These are phyloP conservation scores for Yamadazyma trypodendri DNA, from an alignment of 1,139 yeast species.

Conservation along the genomic window DNA sequence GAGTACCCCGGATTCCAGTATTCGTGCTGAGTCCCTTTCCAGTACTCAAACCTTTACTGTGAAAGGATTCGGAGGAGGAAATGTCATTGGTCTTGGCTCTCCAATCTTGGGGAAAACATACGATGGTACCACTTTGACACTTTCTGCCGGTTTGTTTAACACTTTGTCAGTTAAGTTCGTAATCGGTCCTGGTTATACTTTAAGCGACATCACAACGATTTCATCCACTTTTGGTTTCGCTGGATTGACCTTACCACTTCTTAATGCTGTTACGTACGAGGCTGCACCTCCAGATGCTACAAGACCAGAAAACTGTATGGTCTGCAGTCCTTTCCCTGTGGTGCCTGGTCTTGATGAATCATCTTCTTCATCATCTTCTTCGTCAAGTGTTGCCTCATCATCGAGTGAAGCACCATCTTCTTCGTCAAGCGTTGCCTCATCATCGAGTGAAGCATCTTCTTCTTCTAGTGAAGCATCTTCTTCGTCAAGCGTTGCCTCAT, in stretches of 20 bases:
- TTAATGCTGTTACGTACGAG: slow-evolving; percentile 16
- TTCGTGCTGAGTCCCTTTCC: slow-evolving; percentile 20
- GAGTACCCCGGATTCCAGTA: slow-evolving; percentile 17
- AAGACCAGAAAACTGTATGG: slow-evolving; percentile 12
- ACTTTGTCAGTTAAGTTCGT: slow-evolving; percentile 14
- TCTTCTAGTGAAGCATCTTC: slow-evolving; percentile 4
- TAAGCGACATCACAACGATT: too few species aligned
- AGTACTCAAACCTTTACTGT: slow-evolving; percentile 24
- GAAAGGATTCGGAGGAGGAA: slow-evolving; percentile 32
- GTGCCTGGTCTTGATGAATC: slow-evolving; percentile 10
- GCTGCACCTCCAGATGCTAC: slow-evolving; percentile 15
- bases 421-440: slow-evolving; percentile 5
- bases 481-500: slow-evolving; percentile 7
- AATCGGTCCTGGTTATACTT: slow-evolving; percentile 25
- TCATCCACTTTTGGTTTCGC: slow-evolving; percentile 10
- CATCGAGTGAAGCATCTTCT: slow-evolving; percentile 8
- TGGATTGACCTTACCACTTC: slow-evolving; percentile 12
- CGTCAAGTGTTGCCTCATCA: slow-evolving; percentile 9
- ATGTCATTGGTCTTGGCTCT: slow-evolving; percentile 22
- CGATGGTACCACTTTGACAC: slow-evolving; percentile 10
- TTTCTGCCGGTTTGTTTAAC: slow-evolving; percentile 4
- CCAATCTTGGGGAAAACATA: slow-evolving; percentile 15
- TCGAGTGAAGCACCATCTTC: slow-evolving; percentile 8
- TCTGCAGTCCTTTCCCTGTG: slow-evolving; percentile 13
- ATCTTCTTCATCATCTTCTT: slow-evolving; percentile 8